Percentiles rank a stretch among this genome's conserved stretches.
Conservation (phyloP, 805 yeast genomes). For the Isabelozyma heimii region DNA sequence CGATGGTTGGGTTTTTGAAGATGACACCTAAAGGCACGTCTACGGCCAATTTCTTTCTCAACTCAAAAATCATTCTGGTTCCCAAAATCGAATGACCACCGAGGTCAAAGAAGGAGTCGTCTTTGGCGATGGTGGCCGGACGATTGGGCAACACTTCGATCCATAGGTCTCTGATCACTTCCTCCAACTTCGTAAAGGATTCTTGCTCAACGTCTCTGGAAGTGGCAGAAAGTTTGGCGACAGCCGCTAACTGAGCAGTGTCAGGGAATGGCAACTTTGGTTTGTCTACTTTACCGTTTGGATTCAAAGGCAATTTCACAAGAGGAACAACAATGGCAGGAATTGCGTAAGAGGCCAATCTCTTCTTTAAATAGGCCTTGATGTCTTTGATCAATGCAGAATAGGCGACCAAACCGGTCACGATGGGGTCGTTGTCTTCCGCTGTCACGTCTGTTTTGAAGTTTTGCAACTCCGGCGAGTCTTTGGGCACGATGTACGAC, state of each 20-base stretch:
- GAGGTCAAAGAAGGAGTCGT: conserved; percentile 91
- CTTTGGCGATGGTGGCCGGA: conserved; percentile 72
- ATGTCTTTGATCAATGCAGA: conserved; percentile 76
- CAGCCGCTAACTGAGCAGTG: conserved; percentile 76
- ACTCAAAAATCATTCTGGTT: conserved; percentile 92
- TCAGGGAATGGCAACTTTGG: conserved; percentile 96
- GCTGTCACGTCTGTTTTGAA: conserved; percentile 53
- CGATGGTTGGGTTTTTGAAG: conserved; percentile 85
- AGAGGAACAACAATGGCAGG: conserved; percentile 91
- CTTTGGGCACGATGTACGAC: conserved; percentile 84
- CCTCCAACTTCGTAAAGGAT: conserved; percentile 60
- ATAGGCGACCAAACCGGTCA: conserved; percentile 74
- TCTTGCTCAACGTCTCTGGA: conserved; percentile 39
- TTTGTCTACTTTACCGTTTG: conserved; percentile 97
- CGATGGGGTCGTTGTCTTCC: conserved; percentile 58
- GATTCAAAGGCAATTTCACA: conserved; percentile 84
- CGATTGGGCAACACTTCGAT: conserved; percentile 75
- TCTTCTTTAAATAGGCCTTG: conserved; percentile 76
- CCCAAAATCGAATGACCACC: conserved; percentile 99
- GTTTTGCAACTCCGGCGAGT: conserved; percentile 40
- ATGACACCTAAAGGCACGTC: conserved; percentile 89
- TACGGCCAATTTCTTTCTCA: conserved; percentile 72
- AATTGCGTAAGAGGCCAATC: conserved; percentile 89
- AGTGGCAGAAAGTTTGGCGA: conserved; percentile 49
- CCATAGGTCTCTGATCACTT: conserved; percentile 80